phyloP scores from a whole-genome alignment of 1,284 basidiomycete species.

The Cutaneotrichosporon mucoides region DNA sequence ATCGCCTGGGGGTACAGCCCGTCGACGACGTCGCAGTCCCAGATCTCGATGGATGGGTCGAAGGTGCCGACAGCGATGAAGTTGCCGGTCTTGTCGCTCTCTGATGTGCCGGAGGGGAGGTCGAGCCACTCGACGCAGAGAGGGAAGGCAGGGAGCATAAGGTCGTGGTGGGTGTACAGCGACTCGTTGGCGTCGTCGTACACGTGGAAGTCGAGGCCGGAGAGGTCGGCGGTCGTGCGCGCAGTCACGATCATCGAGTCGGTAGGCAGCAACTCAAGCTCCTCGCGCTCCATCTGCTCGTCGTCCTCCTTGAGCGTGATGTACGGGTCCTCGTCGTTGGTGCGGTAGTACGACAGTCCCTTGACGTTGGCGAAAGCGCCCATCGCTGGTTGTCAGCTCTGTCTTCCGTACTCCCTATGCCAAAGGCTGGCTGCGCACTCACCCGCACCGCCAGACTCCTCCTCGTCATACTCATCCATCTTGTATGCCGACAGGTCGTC shows the following conservation, averaged over 20 bases:
- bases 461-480: slow-evolving; percentile 89
- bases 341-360: slow-evolving; percentile 83
- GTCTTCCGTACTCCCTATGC: too few relatives aligned
- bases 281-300: slow-evolving; percentile 78
- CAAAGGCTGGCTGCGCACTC: slow-evolving; percentile 23
- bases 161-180: slow-evolving; percentile 94
- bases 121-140: slow-evolving; percentile 99
- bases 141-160: slow-evolving; percentile 96
- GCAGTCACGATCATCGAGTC: slow-evolving; percentile 91
- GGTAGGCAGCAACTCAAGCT: slow-evolving; percentile 80
- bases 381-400: slow-evolving; percentile 53
- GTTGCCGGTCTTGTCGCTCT: slow-evolving; percentile 58
- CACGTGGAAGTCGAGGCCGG: slow-evolving; percentile 90
- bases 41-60: slow-evolving; percentile 98
- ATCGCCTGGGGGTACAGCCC: slow-evolving; percentile 91
- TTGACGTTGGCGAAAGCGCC: slow-evolving; percentile 97
- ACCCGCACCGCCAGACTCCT: slow-evolving; percentile 61
- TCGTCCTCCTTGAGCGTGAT: slow-evolving; percentile 89
- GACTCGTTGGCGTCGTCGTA: slow-evolving; percentile 90
- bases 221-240: slow-evolving; percentile 96
- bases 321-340: slow-evolving; percentile 94
- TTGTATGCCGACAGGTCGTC: slow-evolving; percentile 89
- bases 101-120: slow-evolving; percentile 57
- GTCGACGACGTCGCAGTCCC: slow-evolving; percentile 91
- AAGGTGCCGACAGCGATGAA: slow-evolving; percentile 96